phyloP scores from a whole-genome alignment of 1,284 basidiomycete genomes.

The Ceratobasidium sp. region DNA sequence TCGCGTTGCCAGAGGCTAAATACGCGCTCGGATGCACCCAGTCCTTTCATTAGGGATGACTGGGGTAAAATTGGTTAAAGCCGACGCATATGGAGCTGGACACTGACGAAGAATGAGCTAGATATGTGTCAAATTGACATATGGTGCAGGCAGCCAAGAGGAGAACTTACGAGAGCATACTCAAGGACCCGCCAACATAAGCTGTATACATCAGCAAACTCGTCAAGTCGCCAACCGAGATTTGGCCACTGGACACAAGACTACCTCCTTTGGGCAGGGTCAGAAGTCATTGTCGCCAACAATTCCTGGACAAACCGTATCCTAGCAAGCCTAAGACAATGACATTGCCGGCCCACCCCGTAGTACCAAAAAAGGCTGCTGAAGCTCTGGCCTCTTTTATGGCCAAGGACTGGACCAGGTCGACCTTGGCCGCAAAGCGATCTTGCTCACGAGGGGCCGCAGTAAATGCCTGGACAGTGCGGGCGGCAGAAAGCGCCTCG shows the following conservation, averaged over 20 bases:
- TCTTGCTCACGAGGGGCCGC: conserved; percentile 73
- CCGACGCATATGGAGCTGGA: too few species aligned
- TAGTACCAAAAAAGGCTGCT: conserved; percentile 92
- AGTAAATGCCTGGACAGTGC: conserved; percentile 94
- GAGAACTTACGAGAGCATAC: conserved; percentile 83
- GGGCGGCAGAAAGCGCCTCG: conserved; percentile 90
- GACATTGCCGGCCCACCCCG: conserved; percentile 94
- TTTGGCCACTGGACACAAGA: conserved; percentile 84
- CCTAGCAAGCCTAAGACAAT: conserved; percentile 88
- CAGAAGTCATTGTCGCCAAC: too few species aligned
- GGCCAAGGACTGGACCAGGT: conserved; percentile 76
- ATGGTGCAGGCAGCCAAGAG: too few species aligned
- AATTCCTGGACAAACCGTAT: conserved; percentile 69
- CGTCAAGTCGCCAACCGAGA: conserved; percentile 90
- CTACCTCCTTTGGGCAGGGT: conserved; percentile 76
- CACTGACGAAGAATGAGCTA: conserved; percentile 67
- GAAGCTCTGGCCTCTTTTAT: conserved; percentile 89
- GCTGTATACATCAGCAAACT: conserved; percentile 93
- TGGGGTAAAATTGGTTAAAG: conserved; percentile 50
- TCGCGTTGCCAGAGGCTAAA: conserved; percentile 89
- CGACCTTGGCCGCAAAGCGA: conserved; percentile 73
- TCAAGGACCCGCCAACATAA: conserved; percentile 81
- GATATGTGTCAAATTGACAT: too few species aligned
- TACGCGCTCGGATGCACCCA: conserved; percentile 91
- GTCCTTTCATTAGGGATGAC: conserved; percentile 86